phyloP scores from a whole-genome alignment of 1,284 basidiomycete species.

The Psilocybe mexicana region DNA sequence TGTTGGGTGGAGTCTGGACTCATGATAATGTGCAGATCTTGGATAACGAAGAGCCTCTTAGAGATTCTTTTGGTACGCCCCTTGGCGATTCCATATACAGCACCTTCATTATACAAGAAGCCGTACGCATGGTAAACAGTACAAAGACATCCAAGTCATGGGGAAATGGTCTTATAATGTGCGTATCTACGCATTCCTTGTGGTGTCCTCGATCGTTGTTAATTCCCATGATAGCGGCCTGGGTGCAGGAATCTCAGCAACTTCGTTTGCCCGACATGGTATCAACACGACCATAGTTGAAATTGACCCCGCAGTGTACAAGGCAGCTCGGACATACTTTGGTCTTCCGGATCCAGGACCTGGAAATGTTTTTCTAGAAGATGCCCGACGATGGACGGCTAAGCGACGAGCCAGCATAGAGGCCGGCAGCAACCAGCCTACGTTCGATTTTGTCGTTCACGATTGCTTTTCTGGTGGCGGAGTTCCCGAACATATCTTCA shows the following conservation, averaged over 20 bases:
- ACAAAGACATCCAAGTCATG: slow-evolving; percentile 33
- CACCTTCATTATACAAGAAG: slow-evolving; percentile 86
- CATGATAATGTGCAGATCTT: slow-evolving; percentile 47
- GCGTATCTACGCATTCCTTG: slow-evolving; percentile 23
- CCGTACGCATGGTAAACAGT: slow-evolving; percentile 64
- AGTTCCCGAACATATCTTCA: slow-evolving; percentile 82
- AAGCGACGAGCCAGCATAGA: slow-evolving; percentile 36
- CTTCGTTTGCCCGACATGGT: slow-evolving; percentile 67
- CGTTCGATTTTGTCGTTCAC: slow-evolving; percentile 81
- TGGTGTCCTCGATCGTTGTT: background rate
- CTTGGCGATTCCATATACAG: slow-evolving; percentile 82
- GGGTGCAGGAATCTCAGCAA: slow-evolving; percentile 80
- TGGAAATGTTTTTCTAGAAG: slow-evolving; percentile 66
- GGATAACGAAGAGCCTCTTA: slow-evolving; percentile 39
- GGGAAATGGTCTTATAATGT: slow-evolving; percentile 74
- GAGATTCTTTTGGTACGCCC: slow-evolving; percentile 53
- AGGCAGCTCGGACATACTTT: slow-evolving; percentile 79
- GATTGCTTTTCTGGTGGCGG: slow-evolving; percentile 91
- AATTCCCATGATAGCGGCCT: slow-evolving; percentile 61
- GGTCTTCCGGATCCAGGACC: slow-evolving; percentile 64
- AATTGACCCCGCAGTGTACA: slow-evolving; percentile 85
- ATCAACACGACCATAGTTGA: slow-evolving; percentile 77
- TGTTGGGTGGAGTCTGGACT: slow-evolving; percentile 89
- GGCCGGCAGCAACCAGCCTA: slow-evolving; percentile 27
- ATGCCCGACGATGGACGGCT: slow-evolving; percentile 70